Percentiles rank a stretch among this genome's conserved stretches.
Conservation (phyloP, 1,284 basidiomycete genomes). For the Cystobasidiaceae sp. region DNA sequence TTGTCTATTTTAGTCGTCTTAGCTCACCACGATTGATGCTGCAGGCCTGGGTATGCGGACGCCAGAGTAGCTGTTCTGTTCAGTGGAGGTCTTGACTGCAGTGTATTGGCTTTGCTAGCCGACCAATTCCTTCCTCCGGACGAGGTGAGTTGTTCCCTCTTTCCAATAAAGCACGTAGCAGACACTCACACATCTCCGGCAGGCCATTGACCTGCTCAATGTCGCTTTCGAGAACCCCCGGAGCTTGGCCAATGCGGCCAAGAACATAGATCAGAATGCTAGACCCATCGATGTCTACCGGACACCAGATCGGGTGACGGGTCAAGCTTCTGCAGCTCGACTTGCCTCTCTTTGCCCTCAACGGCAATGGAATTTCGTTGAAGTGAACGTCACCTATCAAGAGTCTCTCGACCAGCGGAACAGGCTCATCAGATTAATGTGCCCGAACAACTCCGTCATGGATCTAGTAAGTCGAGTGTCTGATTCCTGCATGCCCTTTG, state of each 20-base stretch:
- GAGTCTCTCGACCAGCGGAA: constrained; percentile 50
- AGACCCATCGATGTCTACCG: constrained; percentile 44
- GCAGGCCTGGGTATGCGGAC: constrained; percentile 28
- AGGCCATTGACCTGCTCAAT: constrained; percentile 86
- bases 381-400: constrained; percentile 75
- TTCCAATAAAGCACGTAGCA: too few species aligned
- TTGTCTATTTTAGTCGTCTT: too few species aligned
- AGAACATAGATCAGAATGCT: background rate
- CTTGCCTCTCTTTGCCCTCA: constrained; percentile 64
- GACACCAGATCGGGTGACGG: constrained; percentile 84
- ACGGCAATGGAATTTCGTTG: constrained; percentile 84
- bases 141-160: constrained; percentile 49
- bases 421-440: constrained; percentile 68
- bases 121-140: constrained; percentile 66
- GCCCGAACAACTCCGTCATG: constrained; percentile 60
- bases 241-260: constrained; percentile 50
- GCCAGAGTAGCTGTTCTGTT: constrained; percentile 81
- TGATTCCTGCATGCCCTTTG: background rate
- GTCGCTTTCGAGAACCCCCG: constrained; percentile 94
- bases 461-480: constrained; percentile 61
- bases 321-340: constrained; percentile 69
- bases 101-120: constrained; percentile 72
- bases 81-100: constrained; percentile 92
- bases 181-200: background rate
- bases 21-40: too few species aligned